Conservation (phyloP, 2,329 filamentous ascomycete species). For the Huntiella decipiens region DNA sequence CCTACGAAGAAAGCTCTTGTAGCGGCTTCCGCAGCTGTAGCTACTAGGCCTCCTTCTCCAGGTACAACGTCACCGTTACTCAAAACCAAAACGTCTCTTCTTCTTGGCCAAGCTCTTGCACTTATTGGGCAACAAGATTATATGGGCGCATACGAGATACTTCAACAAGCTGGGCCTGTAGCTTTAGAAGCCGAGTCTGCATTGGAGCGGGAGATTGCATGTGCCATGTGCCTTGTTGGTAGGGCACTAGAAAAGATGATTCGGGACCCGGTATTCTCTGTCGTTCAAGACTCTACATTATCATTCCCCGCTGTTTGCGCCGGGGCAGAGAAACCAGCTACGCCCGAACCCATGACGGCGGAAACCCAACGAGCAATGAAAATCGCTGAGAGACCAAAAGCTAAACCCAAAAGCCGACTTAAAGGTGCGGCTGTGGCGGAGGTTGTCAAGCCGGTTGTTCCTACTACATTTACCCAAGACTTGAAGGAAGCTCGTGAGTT, state of each 20-base stretch:
- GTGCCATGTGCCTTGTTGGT: constrained; percentile 47
- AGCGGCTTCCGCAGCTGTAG: neutral
- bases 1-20: constrained; percentile 1
- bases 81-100: constrained; percentile 18
- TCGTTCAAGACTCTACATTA: constrained; percentile 80
- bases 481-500: constrained; percentile 47
- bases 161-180: constrained; percentile 28
- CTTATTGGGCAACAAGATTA: constrained; percentile 35
- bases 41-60: neutral
- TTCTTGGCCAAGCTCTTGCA: constrained; percentile 23
- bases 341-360: no score
- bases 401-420: constrained; percentile 8
- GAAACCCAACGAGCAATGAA: neutral
- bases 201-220: constrained; percentile 36
- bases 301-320: constrained; percentile 55
- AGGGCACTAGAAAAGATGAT: constrained; percentile 55
- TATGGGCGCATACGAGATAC: constrained; percentile 33
- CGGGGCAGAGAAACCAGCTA: neutral
- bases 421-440: constrained; percentile 11
- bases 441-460: neutral
- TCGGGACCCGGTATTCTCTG: constrained; percentile 67
- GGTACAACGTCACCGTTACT: constrained; percentile 13
- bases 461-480: constrained; percentile 33
- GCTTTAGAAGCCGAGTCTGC: constrained; percentile 15
- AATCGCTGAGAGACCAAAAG: constrained; percentile 5